Percentiles rank a stretch among this genome's conserved stretches.
Conservation (phyloP, 306 rosid genomes). For the Abrus pulchellus region DNA sequence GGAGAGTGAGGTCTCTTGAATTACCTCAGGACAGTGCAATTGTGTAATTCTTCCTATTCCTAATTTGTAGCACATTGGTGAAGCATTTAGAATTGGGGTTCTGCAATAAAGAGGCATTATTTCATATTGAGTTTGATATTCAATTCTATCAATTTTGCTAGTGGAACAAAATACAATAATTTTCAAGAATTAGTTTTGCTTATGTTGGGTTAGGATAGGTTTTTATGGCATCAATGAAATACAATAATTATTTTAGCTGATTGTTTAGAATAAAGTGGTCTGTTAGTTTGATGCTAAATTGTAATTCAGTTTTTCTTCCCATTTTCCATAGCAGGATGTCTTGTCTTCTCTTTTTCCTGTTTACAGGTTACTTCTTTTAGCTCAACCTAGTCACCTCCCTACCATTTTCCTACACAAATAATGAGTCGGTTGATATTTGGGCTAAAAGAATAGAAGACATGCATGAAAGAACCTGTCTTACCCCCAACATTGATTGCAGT, state of each 20-base stretch:
- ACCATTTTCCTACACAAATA: slow-evolving; percentile 10
- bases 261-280: slow-evolving; percentile 20
- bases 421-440: slow-evolving; percentile 27
- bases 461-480: slow-evolving; percentile 28
- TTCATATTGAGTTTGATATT: too few species aligned
- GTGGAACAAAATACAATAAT: background rate
- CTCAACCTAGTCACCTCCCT: background rate
- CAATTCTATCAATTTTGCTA: background rate
- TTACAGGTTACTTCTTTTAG: background rate
- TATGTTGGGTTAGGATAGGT: slow-evolving; percentile 17
- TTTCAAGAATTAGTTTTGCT: slow-evolving; percentile 13
- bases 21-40: too few species aligned
- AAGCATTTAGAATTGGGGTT: too few species aligned
- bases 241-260: background rate
- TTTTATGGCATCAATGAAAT: slow-evolving; percentile 17
- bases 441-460: slow-evolving; percentile 26
- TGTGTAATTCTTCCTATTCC: too few species aligned
- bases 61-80: too few species aligned
- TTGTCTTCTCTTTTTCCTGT: slow-evolving; percentile 20
- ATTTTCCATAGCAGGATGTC: slow-evolving; percentile 37
- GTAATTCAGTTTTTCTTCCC: slow-evolving; percentile 14
- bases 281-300: slow-evolving; percentile 26
- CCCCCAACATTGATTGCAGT: slow-evolving; percentile 13
- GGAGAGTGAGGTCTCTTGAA: too few species aligned
- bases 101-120: too few species aligned